These are phyloP conservation scores for Penicillium tannophilum DNA, from an alignment of 495 filamentous ascomycete species.

Conservation along the genomic window DNA sequence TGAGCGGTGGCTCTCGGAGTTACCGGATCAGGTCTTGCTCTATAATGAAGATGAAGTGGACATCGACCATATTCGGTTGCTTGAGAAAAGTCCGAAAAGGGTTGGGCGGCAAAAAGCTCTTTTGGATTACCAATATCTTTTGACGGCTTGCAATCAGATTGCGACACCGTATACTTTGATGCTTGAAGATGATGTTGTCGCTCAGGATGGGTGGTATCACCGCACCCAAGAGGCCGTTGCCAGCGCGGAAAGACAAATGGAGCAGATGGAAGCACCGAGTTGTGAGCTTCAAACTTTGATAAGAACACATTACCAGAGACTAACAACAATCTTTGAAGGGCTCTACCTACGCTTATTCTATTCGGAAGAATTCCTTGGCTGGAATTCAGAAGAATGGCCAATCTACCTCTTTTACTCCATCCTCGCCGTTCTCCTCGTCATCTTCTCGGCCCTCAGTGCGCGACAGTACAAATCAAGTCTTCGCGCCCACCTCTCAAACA, in stretches of 20 bases:
- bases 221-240: slow-evolving; percentile 40
- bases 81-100: not conserved
- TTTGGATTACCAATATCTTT: slow-evolving; percentile 17
- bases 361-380: slow-evolving; percentile 53
- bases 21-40: slow-evolving; percentile 47
- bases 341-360: slow-evolving; percentile 62
- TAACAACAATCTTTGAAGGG: slow-evolving; percentile 14
- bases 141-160: slow-evolving; percentile 41
- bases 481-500: not conserved
- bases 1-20: slow-evolving; percentile 45
- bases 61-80: not conserved
- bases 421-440: slow-evolving; percentile 16
- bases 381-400: slow-evolving; percentile 53
- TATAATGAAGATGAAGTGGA: slow-evolving; percentile 33
- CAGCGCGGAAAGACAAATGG: slow-evolving; percentile 33
- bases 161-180: slow-evolving; percentile 45
- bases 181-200: slow-evolving; percentile 56
- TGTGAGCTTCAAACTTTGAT: slow-evolving; percentile 18
- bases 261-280: slow-evolving; percentile 19
- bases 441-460: slow-evolving; percentile 12
- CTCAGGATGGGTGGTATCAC: slow-evolving; percentile 55
- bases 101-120: not conserved
- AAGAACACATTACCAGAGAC: no score
- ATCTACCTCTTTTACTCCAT: slow-evolving; percentile 38
- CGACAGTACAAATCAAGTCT: not conserved